Evolutionary conservation across 73 alveolate genomes (phyloP).

Genomic region (Tetrahymena elliotti): DNA sequence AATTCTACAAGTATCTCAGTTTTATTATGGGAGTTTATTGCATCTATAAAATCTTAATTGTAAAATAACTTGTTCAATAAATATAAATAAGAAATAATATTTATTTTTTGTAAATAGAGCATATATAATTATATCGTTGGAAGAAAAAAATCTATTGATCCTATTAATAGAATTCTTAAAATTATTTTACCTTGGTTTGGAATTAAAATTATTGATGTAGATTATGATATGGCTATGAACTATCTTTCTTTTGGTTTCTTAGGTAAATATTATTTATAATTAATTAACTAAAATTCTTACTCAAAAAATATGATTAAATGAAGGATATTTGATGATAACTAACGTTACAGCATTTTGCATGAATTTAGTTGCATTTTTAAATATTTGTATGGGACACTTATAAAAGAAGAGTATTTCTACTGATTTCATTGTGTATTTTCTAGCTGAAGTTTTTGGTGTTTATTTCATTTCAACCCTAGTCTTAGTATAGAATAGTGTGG

Average conservation of each 20-base stretch:
- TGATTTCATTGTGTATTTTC: conserved; percentile 21
- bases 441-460: conserved; percentile 41
- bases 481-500: conserved; percentile 10
- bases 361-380: conserved; percentile 15
- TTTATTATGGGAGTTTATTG: background rate
- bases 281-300: background rate
- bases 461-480: conserved; percentile 36
- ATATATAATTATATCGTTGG: conserved; percentile 13
- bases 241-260: conserved; percentile 33
- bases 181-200: conserved; percentile 40
- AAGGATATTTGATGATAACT: conserved; percentile 25
- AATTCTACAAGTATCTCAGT: background rate
- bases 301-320: background rate
- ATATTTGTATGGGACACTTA: conserved; percentile 25
- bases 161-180: conserved; percentile 30
- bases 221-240: conserved; percentile 28
- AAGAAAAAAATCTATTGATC: conserved; percentile 41
- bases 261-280: background rate
- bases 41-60: background rate
- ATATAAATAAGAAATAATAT: background rate
- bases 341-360: conserved; percentile 36
- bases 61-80: background rate
- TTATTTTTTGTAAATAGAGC: background rate
- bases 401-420: conserved; percentile 8
- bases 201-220: conserved; percentile 3